A percentile compares a stretch with the other conserved stretches of the same genome.
These are phyloP conservation scores for Trametes punicea DNA, from an alignment of 768 basidiomycete species.

Conservation along the genomic window DNA sequence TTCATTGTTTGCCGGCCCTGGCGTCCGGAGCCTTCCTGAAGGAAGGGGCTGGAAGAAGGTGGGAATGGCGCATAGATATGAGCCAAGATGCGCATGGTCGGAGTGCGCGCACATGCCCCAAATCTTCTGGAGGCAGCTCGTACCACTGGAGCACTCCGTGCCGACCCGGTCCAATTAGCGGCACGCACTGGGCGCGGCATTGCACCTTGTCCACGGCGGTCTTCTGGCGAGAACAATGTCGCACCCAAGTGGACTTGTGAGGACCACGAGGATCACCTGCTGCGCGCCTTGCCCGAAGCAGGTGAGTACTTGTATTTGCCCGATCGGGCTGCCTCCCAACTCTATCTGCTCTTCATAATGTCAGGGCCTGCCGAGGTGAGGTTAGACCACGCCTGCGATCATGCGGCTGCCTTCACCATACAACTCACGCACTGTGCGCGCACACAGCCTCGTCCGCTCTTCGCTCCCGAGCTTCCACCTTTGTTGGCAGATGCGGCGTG, in stretches of 20 bases:
- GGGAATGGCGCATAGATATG: background rate
- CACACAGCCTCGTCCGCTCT: background rate
- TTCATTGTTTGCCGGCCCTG: background rate
- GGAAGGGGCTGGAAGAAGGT: background rate
- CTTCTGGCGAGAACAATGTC: conserved; percentile 10
- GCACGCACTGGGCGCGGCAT: background rate
- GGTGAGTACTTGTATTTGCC: conserved; percentile 3
- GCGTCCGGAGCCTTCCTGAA: background rate
- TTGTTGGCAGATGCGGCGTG: background rate
- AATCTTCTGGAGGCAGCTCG: no score
- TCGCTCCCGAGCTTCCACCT: background rate
- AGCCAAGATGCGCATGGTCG: no score
- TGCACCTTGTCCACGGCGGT: conserved; percentile 2
- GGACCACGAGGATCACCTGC: background rate
- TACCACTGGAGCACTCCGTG: no score
- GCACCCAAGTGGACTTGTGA: background rate
- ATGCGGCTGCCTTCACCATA: background rate
- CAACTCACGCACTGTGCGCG: background rate
- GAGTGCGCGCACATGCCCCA: no score
- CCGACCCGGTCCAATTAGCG: background rate
- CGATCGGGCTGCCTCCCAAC: background rate
- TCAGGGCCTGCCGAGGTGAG: background rate
- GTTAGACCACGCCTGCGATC: background rate
- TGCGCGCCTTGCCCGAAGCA: background rate
- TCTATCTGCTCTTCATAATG: background rate